Evolutionary conservation across 768 basidiomycete genomes (phyloP).

Genomic region (Hypholoma sublateritium): DNA sequence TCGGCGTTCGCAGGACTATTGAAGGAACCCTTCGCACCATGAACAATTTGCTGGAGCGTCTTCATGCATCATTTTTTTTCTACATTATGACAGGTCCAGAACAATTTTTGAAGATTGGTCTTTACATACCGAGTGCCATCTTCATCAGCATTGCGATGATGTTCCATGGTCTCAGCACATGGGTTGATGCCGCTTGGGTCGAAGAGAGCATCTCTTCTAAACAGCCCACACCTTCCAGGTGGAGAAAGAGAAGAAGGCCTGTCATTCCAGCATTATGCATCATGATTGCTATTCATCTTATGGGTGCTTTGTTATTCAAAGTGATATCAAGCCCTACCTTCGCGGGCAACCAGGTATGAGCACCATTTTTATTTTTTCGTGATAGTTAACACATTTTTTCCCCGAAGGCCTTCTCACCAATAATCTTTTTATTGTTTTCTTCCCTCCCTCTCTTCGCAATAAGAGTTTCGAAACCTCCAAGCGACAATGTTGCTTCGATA

Average conservation of each 20-base stretch:
- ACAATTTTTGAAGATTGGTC: slow-evolving; percentile 86
- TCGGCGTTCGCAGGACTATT: slow-evolving; percentile 53
- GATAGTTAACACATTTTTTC: neutral
- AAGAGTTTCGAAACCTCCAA: slow-evolving; percentile 21
- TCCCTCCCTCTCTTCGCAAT: slow-evolving; percentile 33
- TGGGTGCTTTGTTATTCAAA: slow-evolving; percentile 54
- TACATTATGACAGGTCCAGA: slow-evolving; percentile 69
- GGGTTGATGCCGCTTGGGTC: slow-evolving; percentile 68
- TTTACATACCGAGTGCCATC: slow-evolving; percentile 85
- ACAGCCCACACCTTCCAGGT: slow-evolving; percentile 20
- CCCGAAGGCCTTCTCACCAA: slow-evolving; percentile 21
- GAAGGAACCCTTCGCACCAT: slow-evolving; percentile 88
- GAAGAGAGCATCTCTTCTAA: slow-evolving; percentile 15
- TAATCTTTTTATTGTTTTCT: slow-evolving; percentile 29
- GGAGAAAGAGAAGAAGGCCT: slow-evolving; percentile 52
- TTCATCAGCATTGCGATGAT: slow-evolving; percentile 85
- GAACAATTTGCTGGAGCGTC: slow-evolving; percentile 93
- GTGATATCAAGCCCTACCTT: slow-evolving; percentile 46
- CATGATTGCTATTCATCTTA: slow-evolving; percentile 53
- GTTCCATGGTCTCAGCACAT: slow-evolving; percentile 73
- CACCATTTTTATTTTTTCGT: neutral
- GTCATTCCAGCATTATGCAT: slow-evolving; percentile 53
- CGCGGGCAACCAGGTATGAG: slow-evolving; percentile 40
- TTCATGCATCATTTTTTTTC: slow-evolving; percentile 98
- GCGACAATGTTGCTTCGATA: slow-evolving; percentile 33